Percentiles rank a stretch among this genome's conserved stretches.
These are phyloP conservation scores for Paraglomus brasilianum DNA, from an alignment of 192 early-diverging fungal species.

Conservation along the genomic window DNA sequence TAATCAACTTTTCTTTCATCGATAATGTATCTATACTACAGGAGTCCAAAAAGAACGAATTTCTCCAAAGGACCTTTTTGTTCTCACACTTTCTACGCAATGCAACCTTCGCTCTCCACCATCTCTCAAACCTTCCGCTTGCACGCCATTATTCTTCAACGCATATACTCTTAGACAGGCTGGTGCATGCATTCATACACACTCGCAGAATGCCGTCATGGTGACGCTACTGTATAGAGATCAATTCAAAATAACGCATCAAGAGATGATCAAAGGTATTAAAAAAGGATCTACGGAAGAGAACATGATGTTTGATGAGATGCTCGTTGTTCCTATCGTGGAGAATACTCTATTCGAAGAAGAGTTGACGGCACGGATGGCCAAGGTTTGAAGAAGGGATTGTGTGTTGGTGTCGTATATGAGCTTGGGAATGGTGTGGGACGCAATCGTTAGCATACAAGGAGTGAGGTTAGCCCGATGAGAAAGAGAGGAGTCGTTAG, in stretches of 20 bases:
- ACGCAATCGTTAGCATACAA: too few species aligned
- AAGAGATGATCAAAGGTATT: slow-evolving; percentile 99
- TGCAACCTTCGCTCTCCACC: slow-evolving; percentile 68
- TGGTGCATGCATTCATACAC: slow-evolving; percentile 93
- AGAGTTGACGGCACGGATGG: slow-evolving; percentile 86
- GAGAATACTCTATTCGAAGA: slow-evolving; percentile 96
- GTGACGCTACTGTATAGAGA: slow-evolving; percentile 77
- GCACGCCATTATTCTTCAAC: slow-evolving; percentile 94
- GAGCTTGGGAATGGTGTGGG: too few species aligned
- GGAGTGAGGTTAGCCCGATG: too few species aligned
- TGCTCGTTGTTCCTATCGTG: slow-evolving; percentile 86
- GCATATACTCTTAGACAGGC: slow-evolving; percentile 83
- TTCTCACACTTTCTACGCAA: slow-evolving; percentile 63
- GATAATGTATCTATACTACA: slow-evolving; percentile 28
- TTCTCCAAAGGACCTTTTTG: slow-evolving; percentile 78
- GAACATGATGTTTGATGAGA: slow-evolving; percentile 78
- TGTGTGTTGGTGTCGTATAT: too few species aligned
- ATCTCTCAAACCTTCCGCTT: slow-evolving; percentile 80
- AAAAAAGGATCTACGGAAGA: slow-evolving; percentile 63
- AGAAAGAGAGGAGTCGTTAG: too few species aligned
- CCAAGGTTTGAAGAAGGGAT: slow-evolving; percentile 43
- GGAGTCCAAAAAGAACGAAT: slow-evolving; percentile 98
- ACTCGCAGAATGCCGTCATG: slow-evolving; percentile 95
- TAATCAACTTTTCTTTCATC: not conserved
- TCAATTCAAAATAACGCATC: slow-evolving; percentile 86